Conservation (phyloP, 371 early-diverging fungal genomes). For the Gilbertella persicaria region DNA sequence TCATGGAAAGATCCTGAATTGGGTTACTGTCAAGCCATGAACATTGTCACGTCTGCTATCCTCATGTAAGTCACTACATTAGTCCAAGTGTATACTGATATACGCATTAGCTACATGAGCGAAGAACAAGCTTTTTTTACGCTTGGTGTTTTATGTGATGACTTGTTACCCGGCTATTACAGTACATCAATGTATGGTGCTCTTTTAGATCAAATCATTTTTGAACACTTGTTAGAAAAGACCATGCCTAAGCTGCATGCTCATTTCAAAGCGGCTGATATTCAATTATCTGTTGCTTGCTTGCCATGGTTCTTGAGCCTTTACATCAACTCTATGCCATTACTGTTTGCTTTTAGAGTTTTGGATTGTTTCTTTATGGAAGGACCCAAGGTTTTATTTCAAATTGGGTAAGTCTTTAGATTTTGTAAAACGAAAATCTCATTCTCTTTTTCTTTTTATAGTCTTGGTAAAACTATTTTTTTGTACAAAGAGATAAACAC, state of each 20-base stretch:
- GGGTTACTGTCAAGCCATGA: conserved; percentile 99
- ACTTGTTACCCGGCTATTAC: conserved; percentile 93
- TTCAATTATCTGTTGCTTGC: conserved; percentile 94
- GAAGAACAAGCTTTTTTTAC: conserved; percentile 98
- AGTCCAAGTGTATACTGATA: not conserved
- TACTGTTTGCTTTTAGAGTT: conserved; percentile 84
- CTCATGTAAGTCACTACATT: conserved; percentile 11
- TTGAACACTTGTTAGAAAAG: conserved; percentile 83
- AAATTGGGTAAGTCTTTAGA: conserved; percentile 67
- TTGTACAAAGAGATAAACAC: too few relatives aligned
- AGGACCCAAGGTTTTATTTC: conserved; percentile 92
- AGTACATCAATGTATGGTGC: conserved; percentile 98
- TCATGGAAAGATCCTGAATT: conserved; percentile 86
- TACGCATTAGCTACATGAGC: conserved; percentile 78
- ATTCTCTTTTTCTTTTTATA: conserved; percentile 16
- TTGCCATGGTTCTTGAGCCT: conserved; percentile 96
- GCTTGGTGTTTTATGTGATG: conserved; percentile 85
- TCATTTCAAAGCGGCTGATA: conserved; percentile 84
- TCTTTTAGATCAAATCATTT: conserved; percentile 91
- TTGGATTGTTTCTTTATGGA: conserved; percentile 94
- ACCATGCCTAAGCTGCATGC: conserved; percentile 78
- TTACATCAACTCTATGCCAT: conserved; percentile 92
- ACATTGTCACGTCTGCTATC: conserved; percentile 91
- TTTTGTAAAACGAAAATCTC: not conserved
- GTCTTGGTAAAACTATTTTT: conserved; percentile 14